Evolutionary conservation across 2,329 filamentous ascomycete genomes (phyloP), one percentile per base, ranked within the genome.

Genomic region (Chaetomiaceae sp.): DNA sequence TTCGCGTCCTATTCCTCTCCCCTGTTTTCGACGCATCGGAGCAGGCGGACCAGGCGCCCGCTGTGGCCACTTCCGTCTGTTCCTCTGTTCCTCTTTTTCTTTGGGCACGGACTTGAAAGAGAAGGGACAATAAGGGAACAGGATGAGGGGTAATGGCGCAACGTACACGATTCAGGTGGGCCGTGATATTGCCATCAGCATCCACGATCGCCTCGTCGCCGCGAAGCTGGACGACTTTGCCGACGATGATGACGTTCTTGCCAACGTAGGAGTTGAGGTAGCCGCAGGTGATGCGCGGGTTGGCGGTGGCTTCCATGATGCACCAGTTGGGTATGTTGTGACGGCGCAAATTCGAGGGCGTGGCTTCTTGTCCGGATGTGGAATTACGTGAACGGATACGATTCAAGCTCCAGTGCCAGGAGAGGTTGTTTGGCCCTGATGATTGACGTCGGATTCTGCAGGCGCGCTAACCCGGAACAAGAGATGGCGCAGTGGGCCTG

Each of bases 131-230:
- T 30, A 18, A 11, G 14, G 26, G 38, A n/a, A 42, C 12, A 11
- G 38, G 15, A 20, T 4, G 30, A 42, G 29, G 34, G n/a, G 18
- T 15, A 19, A 27, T 15, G 12, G 14, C n/a, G 22, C 11, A 35
- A 12, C 75, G 50, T 70, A 89, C 86, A 41, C 83, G 75, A 62
- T 87, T 89, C 55, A 97, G 65, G 15, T 84, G 70, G 2, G 88
- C 73, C 1, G 82, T 86, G 20, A 96, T 78, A 18, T 81, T 76
- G 0, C 91, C 91, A 20, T 81, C 84, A 6, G 88, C 84, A 47
- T 95, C 88, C 24, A 97, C 77, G 6, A 81, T 80, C 0, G 89
- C 91, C 41, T 79, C 77, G 42, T 93, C 86, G 56, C 90, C 90
- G 42, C 83, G 83, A 19, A 97, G 74, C 59, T 93, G 83, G 4